Base-by-base conservation (phyloP, 2,329 filamentous ascomycete genomes). In the Daldinia sp. region DNA sequence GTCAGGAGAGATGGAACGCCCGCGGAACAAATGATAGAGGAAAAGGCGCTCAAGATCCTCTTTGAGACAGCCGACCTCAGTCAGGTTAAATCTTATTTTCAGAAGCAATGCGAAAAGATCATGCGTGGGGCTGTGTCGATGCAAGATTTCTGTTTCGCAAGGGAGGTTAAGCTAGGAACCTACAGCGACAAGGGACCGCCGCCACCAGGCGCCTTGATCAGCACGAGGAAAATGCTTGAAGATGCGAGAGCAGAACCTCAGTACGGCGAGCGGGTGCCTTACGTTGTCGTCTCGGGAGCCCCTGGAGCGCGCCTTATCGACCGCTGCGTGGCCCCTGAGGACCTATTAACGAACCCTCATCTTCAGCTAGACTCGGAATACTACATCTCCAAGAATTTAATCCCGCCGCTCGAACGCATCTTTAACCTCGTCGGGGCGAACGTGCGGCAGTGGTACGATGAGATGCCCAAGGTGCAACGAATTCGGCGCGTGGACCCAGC, bases 341-440 rank as follows among this genome's bases (percentile, higher is more conserved):
- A 90, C 9, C 84, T 98, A 3, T 85, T 98, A 1, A 83, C 88
- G 60, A 93, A 93, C 72, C 89, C 92, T 23, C 88, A 95, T 74
- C 87, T 91, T 57, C 90, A 93, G 74, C 87, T 99, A 18, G 96
- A 99, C 76, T 91, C 94, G 0, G 94, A 98, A 74, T 99, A 99
- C 81, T 99, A 99, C 82, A 98, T 99, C 75, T 89, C 88, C 18
- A 98, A 98, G 82, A 98, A 98, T 77, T 78, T 99, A 7, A 97
- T 99, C 56, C 96, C 96, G 5, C 96, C 96, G 0, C 86, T 99
- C 0, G 95, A 98, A 79, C 90, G 96, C 30, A 98, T 99, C 72
- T 98, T 99, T 83, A 97, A 96, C 76, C 90, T 99, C 2, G 92
- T 98, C 2, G 96, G 96, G 6, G 96, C 94, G 35, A 97, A 96